These are phyloP conservation scores for Saccharomyces hybrid DNA, from an alignment of 1,139 yeast genomes.

Conservation along the genomic window DNA sequence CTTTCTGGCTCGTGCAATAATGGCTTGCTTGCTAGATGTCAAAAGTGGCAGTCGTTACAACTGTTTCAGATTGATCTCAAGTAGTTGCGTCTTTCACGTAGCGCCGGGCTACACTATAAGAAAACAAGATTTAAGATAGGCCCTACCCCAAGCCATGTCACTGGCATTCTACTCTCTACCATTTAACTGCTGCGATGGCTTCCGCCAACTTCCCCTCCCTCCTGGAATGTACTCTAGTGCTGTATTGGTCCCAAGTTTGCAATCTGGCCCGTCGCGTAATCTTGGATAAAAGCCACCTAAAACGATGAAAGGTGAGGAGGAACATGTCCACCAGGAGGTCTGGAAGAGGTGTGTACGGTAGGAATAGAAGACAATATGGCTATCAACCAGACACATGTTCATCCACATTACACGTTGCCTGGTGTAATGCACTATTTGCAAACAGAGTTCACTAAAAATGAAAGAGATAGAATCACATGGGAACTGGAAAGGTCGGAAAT, in stretches of 20 bases:
- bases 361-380: background rate
- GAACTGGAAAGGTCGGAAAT: conserved; percentile 47
- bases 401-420: conserved; percentile 29
- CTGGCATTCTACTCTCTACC: background rate
- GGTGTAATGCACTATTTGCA: conserved; percentile 55
- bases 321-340: background rate
- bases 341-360: background rate
- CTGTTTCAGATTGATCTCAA: background rate
- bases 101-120: background rate
- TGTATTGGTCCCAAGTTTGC: background rate
- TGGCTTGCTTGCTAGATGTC: background rate
- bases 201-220: background rate
- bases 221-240: background rate
- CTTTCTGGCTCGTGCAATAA: background rate
- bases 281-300: background rate
- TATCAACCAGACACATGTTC: conserved; percentile 5
- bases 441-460: conserved; percentile 49
- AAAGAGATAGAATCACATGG: conserved; percentile 51
- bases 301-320: background rate
- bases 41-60: background rate
- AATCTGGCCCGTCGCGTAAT: background rate
- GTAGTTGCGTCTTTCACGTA: background rate
- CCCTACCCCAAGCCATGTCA: background rate
- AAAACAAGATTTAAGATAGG: background rate
- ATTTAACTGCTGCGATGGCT: background rate